Conservation (phyloP, 2,329 filamentous ascomycete species). For the Teratosphaeria gauchensis region DNA sequence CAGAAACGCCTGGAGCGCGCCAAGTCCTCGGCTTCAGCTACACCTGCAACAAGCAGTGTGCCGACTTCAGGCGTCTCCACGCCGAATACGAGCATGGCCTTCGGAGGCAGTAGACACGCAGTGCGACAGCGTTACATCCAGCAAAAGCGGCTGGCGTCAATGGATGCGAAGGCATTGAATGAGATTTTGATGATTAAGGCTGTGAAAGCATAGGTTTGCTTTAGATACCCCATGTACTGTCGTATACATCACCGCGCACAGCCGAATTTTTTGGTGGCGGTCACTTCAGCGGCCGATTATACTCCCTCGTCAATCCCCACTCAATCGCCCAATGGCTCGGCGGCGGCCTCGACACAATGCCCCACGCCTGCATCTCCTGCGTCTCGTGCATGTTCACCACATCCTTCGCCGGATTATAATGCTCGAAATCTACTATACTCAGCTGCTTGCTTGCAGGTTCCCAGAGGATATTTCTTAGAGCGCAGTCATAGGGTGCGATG, state of each 20-base stretch:
- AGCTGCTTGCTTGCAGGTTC: slow-evolving; percentile 11
- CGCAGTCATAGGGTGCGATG: slow-evolving; percentile 23
- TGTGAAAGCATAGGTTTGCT: background rate
- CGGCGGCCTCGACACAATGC: slow-evolving; percentile 17
- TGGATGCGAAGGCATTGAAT: slow-evolving; percentile 73
- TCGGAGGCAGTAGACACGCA: slow-evolving; percentile 47
- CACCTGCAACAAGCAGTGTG: background rate
- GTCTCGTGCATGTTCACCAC: slow-evolving; percentile 17
- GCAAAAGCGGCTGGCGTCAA: slow-evolving; percentile 74
- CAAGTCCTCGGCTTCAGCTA: slow-evolving; percentile 23
- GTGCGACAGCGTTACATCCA: slow-evolving; percentile 75
- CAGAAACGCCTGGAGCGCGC: slow-evolving; percentile 38
- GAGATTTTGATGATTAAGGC: slow-evolving; percentile 69
- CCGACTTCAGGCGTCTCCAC: slow-evolving; percentile 18
- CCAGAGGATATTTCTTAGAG: slow-evolving; percentile 23
- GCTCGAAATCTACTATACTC: slow-evolving; percentile 24
- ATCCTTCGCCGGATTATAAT: slow-evolving; percentile 16
- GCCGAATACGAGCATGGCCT: slow-evolving; percentile 12
- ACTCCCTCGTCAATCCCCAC: slow-evolving; percentile 7
- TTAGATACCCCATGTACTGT: background rate
- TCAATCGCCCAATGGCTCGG: slow-evolving; percentile 14
- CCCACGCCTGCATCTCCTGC: slow-evolving; percentile 20
- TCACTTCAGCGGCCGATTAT: background rate
- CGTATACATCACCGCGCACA: background rate
- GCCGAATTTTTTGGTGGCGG: background rate